phyloP scores from a whole-genome alignment of 192 early-diverging fungal species.

The Podila verticillata region DNA sequence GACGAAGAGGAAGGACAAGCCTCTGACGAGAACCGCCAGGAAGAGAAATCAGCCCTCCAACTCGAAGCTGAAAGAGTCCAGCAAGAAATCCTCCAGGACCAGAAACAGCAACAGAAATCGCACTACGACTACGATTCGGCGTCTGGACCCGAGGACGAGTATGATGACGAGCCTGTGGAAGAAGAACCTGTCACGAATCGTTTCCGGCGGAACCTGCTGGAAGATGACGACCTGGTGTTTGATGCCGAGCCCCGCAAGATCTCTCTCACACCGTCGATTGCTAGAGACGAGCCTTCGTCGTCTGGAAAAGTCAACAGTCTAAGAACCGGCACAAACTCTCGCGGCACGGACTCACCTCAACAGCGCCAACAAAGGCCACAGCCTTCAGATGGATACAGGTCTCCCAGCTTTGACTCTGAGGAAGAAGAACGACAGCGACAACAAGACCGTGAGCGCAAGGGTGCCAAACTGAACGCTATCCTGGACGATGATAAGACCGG shows the following conservation, averaged over 20 bases:
- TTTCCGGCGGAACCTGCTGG: constrained; percentile 26
- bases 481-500: constrained; percentile 16
- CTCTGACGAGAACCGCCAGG: constrained; percentile 7
- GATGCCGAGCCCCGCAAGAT: constrained; percentile 61
- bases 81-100: constrained; percentile 45
- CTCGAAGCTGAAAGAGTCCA: constrained; percentile 54
- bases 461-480: constrained; percentile 31
- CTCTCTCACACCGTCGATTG: constrained; percentile 61
- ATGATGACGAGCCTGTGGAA: constrained; percentile 34
- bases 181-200: constrained; percentile 33
- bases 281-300: constrained; percentile 42
- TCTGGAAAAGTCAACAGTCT: neutral
- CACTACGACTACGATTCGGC: constrained; percentile 55
- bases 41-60: constrained; percentile 55
- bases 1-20: neutral
- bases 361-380: constrained; percentile 5
- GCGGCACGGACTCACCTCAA: neutral
- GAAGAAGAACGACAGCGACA: constrained; percentile 18
- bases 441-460: constrained; percentile 14
- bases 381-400: neutral
- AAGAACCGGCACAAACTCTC: neutral
- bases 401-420: constrained; percentile 4
- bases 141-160: constrained; percentile 53
- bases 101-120: constrained; percentile 30
- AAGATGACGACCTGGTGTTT: constrained; percentile 40